Evolutionary conservation across 805 yeast genomes (phyloP).

Genomic region (Torulaspora franciscae): DNA sequence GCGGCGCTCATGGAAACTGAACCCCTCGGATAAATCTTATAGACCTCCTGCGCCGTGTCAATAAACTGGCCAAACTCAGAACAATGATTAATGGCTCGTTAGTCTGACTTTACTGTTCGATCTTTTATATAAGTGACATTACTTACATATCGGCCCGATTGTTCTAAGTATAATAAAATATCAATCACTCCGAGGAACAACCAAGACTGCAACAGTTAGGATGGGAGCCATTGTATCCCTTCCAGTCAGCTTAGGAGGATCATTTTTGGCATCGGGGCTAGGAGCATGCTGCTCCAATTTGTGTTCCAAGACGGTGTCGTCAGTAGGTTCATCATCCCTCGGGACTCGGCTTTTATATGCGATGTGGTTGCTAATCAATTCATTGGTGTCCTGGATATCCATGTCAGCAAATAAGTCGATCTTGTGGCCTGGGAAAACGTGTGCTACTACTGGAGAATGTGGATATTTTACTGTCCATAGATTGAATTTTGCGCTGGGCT

Average conservation of each 20-base stretch:
- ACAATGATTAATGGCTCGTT: too few relatives aligned
- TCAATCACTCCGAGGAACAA: neutral
- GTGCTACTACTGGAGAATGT: conserved; percentile 80
- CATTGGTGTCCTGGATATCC: conserved; percentile 80
- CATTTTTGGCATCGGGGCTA: conserved; percentile 63
- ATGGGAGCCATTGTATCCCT: conserved; percentile 72
- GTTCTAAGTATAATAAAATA: neutral
- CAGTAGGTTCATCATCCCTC: conserved; percentile 61
- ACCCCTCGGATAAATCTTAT: too few relatives aligned
- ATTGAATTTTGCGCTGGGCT: conserved; percentile 79
- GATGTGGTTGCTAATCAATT: conserved; percentile 64
- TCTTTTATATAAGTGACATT: too few relatives aligned
- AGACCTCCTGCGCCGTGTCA: too few relatives aligned
- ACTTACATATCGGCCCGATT: neutral
- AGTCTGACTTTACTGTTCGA: too few relatives aligned
- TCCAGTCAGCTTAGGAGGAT: conserved; percentile 59
- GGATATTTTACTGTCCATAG: conserved; percentile 95
- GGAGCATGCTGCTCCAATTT: conserved; percentile 81
- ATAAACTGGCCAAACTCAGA: too few relatives aligned
- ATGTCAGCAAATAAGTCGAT: conserved; percentile 78
- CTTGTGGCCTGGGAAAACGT: conserved; percentile 66
- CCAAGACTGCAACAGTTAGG: neutral
- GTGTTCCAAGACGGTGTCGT: conserved; percentile 47
- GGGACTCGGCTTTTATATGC: conserved; percentile 90
- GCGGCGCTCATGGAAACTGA: too few relatives aligned